These are phyloP conservation scores for Grosmannia penicillata DNA, from an alignment of 2,329 filamentous ascomycete genomes.

Conservation along the genomic window DNA sequence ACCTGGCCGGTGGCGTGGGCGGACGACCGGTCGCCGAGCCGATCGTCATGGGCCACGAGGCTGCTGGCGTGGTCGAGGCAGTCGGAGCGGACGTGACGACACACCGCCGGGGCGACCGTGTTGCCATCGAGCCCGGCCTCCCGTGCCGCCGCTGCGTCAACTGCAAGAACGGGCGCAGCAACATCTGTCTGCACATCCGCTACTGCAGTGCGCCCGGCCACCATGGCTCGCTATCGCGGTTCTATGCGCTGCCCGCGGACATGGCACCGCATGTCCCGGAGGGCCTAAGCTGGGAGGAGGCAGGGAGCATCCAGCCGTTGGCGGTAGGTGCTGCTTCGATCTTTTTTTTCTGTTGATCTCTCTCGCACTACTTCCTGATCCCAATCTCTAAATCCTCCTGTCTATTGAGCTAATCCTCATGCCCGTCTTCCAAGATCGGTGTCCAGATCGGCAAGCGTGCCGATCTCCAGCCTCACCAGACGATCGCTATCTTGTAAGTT, in stretches of 20 bases:
- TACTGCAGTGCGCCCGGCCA: constrained; percentile 87
- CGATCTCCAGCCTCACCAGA: constrained; percentile 54
- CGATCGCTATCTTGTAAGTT: constrained; percentile 55
- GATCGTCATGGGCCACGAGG: constrained; percentile 60
- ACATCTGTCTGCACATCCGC: constrained; percentile 76
- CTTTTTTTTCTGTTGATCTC: background rate
- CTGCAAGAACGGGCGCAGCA: constrained; percentile 75
- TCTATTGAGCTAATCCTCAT: background rate
- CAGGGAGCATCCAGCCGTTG: constrained; percentile 77
- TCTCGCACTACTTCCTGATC: background rate
- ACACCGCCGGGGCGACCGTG: constrained; percentile 60
- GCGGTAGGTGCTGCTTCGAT: constrained; percentile 25
- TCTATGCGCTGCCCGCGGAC: constrained; percentile 70
- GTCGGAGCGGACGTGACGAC: constrained; percentile 49
- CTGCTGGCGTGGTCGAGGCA: constrained; percentile 61
- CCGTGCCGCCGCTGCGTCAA: constrained; percentile 66
- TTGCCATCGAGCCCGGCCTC: constrained; percentile 75
- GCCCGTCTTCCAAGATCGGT: too few relatives aligned
- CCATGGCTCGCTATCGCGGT: constrained; percentile 76
- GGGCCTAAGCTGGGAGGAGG: constrained; percentile 63
- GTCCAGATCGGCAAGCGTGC: constrained; percentile 66
- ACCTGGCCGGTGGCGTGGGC: constrained; percentile 71
- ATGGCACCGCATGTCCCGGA: constrained; percentile 86
- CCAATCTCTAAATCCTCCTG: background rate
- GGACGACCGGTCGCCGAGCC: constrained; percentile 69